Base-by-base conservation (phyloP, 768 basidiomycete genomes). In the Suillus weaverae region DNA sequence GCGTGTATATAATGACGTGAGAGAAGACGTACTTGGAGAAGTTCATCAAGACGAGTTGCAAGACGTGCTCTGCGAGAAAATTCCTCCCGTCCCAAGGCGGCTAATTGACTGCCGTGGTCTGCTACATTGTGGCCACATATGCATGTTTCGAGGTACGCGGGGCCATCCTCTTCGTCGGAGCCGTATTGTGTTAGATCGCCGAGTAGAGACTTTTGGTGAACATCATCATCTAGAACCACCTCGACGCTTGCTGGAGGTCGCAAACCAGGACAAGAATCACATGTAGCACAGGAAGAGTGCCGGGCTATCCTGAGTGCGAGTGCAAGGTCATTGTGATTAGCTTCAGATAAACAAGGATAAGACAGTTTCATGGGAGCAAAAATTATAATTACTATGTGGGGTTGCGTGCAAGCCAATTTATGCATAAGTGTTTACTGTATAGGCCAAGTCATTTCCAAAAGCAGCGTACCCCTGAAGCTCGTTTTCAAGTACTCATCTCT, bases 231-330 rank as follows among this genome's bases (percentile, higher is more conserved):
- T 22, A 85, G 81, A n/a, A 86, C 80, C 64, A 94, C 81, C 35
- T 86, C 80, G 32, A 86, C 78, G 63, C 80, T 81, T 16, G 78
- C 76, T 35, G 86, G 83, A 35, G 94, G 94, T 61, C 82, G 87
- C 32, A 96, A 81, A 22, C 90, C 89, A n/a, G 74, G 62, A 71
- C 95, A 96, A n/a, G 80, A 72, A 16, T 77, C 72, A 70, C 95
- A 97, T 46, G 74, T 71, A 3, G 84, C 77, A 72, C 95, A 97
- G 0, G 83, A 80, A 4, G 90, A 85, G 77, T 94, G 94, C 18
- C 95, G 85, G 6, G 95, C 91, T 63, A 95, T 89, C 80, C 94
- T 95, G 68, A 93, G 81, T 16, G 87, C 78, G 2, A 88, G 75
- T 11, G 84, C 82, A 41, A 80, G 74, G 60, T 84, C 73, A 22